Base-by-base conservation (phyloP, 2,329 filamentous ascomycete genomes). In the Xylariaceae sp. region DNA sequence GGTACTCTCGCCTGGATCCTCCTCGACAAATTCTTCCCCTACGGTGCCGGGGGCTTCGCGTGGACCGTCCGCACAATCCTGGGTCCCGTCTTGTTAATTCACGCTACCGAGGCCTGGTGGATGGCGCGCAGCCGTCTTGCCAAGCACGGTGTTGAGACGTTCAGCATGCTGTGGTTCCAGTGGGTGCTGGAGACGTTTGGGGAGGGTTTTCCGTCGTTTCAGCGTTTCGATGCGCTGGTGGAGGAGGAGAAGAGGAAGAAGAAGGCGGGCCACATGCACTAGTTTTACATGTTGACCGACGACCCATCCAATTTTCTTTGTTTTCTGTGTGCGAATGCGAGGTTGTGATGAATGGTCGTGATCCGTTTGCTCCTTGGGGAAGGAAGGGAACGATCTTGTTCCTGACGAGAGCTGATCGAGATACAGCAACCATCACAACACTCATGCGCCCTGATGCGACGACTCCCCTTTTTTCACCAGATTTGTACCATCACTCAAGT, bases 81-180 rank as follows among this genome's bases (percentile, higher is more conserved):
- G 56, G 66, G 76, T 17, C 77, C 82, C 0, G 82, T 92, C 58
- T 2, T 90, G 1, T 77, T 69, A 0, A 81, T 90, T 10, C 93
- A 97, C 73, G 18, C 78, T 0, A 60, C 73, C 2, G 93, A 97
- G 77, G 74, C 79, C n/a, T 74, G 74, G 50, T 75, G 77, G 69
- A 76, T 87, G 66, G 79, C 81, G 63, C 73, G 70, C 48, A 76
- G 74, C 53, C 73, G 78, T 60, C 70, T 85, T 61, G 68, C 67
- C 56, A 79, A 71, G 69, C 77, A 80, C 64, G 78, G 78, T 5
- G 78, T 86, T 9, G 71, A 72, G 60, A 71, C 74, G 39, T 76
- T 78, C 6, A 74, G 73, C 5, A 50, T 49, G n/a, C 64, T 81
- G 11, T 87, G 85, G 83, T 79, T 74, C 72, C 65, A 74, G 56